Evolutionary conservation across 768 basidiomycete genomes (phyloP).

Genomic region (Cubamyces sp.): DNA sequence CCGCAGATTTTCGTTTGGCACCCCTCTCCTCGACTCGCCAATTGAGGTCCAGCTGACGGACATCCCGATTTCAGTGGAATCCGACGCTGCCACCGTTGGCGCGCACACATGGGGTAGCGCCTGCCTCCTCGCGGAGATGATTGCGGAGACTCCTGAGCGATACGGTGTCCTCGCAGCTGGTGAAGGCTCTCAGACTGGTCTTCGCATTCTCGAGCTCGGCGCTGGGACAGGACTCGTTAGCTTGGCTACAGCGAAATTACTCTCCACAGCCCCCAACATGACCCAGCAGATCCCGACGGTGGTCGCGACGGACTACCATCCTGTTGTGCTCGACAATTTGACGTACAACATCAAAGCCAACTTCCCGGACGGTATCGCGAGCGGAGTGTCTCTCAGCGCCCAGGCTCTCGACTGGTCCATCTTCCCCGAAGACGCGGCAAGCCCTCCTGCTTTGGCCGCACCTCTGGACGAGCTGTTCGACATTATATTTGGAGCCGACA

Average conservation of each 20-base stretch:
- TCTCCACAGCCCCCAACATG: background rate
- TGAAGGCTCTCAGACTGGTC: background rate
- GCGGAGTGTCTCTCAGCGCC: constrained; percentile 28
- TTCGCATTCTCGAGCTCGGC: constrained; percentile 57
- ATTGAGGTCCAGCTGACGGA: constrained; percentile 60
- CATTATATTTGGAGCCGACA: constrained; percentile 55
- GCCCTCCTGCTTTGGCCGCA: background rate
- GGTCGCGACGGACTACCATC: constrained; percentile 55
- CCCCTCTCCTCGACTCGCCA: constrained; percentile 9
- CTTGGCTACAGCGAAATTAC: constrained; percentile 42
- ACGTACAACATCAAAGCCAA: constrained; percentile 46
- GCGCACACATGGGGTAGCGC: constrained; percentile 91
- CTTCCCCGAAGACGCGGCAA: constrained; percentile 10
- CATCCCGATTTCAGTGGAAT: constrained; percentile 62
- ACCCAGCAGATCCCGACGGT: constrained; percentile 26
- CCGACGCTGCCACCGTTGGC: constrained; percentile 74
- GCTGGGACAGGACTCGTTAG: constrained; percentile 62
- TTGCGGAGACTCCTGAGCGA: constrained; percentile 55
- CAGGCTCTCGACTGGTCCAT: constrained; percentile 47
- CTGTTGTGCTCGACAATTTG: constrained; percentile 52
- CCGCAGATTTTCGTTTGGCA: constrained; percentile 55
- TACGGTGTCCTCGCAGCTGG: constrained; percentile 46
- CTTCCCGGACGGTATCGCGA: constrained; percentile 22
- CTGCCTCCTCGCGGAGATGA: constrained; percentile 76
- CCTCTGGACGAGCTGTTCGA: constrained; percentile 47